Percentiles rank a stretch among this genome's conserved stretches.
phyloP scores from a whole-genome alignment of 2,329 filamentous ascomycete species.

The Aspergillus pseudotamarii region DNA sequence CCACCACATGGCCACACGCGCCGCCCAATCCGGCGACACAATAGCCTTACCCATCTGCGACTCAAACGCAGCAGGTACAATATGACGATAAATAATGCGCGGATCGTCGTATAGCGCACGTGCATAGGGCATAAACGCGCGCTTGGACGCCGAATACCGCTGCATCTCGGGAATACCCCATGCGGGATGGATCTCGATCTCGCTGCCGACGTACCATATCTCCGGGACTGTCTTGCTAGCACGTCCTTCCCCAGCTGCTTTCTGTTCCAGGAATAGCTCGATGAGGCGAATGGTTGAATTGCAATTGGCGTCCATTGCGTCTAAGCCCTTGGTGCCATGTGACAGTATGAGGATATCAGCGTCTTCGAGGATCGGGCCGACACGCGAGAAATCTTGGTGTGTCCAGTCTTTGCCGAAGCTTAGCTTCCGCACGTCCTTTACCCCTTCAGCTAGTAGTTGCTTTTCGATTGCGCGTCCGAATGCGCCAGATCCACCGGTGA shows the following conservation, averaged over 20 bases:
- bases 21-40: constrained; percentile 18
- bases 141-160: constrained; percentile 13
- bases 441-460: constrained; percentile 16
- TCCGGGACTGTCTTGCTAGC: constrained; percentile 15
- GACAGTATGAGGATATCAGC: constrained; percentile 22
- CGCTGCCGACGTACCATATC: constrained; percentile 23
- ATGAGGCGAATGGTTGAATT: constrained; percentile 14
- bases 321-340: constrained; percentile 14
- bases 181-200: constrained; percentile 15
- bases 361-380: background rate
- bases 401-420: constrained; percentile 17
- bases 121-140: constrained; percentile 20
- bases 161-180: constrained; percentile 10
- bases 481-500: constrained; percentile 17
- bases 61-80: constrained; percentile 16
- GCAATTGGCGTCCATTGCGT: constrained; percentile 17
- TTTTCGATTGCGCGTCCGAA: constrained; percentile 17
- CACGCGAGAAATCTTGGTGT: constrained; percentile 9
- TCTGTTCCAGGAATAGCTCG: constrained; percentile 13
- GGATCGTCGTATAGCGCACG: constrained; percentile 20
- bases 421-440: constrained; percentile 10
- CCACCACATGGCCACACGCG: constrained; percentile 21
- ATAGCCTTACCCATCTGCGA: constrained; percentile 11
- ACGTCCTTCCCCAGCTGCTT: background rate
- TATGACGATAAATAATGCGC: constrained; percentile 20